Evolutionary conservation across 2,329 filamentous ascomycete species (phyloP), one percentile per base, ranked within the genome.

Genomic region (Aspergillus pseudoterreus): DNA sequence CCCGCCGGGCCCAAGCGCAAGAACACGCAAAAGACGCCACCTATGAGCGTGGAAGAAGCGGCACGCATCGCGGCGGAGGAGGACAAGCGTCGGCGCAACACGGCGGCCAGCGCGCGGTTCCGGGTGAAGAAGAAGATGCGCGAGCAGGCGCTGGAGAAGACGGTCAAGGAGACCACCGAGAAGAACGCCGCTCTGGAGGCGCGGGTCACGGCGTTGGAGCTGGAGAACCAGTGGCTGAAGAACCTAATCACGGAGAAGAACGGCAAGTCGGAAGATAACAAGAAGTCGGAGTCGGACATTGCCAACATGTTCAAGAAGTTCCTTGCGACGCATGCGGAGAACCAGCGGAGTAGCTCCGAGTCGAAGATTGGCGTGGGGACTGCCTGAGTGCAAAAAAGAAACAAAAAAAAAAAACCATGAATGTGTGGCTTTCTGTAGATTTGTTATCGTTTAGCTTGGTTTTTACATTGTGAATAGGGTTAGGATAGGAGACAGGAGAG

Each of bases 81-180:
- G 73, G 90, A 95, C 70, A 95, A 95, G 79, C 86, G 90, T 51
- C 84, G 90, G 55, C 85, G 90, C 55, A 95, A 95, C 75, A 95
- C 91, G 1, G 90, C 90, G 14, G 90, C 90, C 46, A 91, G 87
- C 59, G 90, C 90, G n/a, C 87, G 90, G 32, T 95, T 95, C 80
- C 87, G 90, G 52, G 85, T 95, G 64, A 95, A 95, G 84, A 95
- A 95, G 86, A 95, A 95, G 83, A 88, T 92, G 76, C 86, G 90
- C 41, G 90, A 95, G 77, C 87, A 90, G 71, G 88, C 89, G 6
- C 81, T 95, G 45, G 89, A 92, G 71, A 84, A 83, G 68, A 86
- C 83, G 4, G 85, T 90, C 63, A 91, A 92, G 73, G 90, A 95
- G 59, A 88, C 92, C 75, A 82, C 81, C 32, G 88, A 92, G 21